phyloP scores from a whole-genome alignment of 2,329 filamentous ascomycete species.

The Pseudogymnoascus sp. region DNA sequence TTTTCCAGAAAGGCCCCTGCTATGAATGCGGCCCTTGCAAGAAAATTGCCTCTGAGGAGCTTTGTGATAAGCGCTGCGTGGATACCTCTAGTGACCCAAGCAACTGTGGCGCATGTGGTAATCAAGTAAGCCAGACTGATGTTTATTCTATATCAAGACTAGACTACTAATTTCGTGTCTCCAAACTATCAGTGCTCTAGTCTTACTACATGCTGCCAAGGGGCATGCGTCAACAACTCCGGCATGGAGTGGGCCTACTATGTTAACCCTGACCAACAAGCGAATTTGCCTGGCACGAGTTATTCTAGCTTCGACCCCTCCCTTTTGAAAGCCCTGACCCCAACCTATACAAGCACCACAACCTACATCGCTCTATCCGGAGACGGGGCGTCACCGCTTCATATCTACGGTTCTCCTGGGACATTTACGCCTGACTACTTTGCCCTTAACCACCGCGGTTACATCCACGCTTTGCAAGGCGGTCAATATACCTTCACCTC shows the following conservation, averaged over 20 bases:
- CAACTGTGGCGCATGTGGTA: neutral
- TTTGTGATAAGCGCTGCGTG: neutral
- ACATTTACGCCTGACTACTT: neutral
- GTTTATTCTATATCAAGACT: neutral
- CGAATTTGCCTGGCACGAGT: neutral
- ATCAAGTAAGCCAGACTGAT: neutral
- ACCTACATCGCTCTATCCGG: neutral
- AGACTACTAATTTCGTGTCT: neutral
- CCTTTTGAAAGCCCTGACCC: neutral
- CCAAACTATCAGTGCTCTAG: neutral
- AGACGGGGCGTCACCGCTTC: neutral
- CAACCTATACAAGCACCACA: neutral
- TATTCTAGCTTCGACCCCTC: conserved; percentile 6
- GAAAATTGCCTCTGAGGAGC: neutral
- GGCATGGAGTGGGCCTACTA: conserved; percentile 9
- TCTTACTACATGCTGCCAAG: neutral
- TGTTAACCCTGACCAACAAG: neutral
- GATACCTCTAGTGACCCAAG: neutral
- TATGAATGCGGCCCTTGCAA: neutral
- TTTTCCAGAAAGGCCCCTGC: neutral
- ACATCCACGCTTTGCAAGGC: conserved; percentile 16
- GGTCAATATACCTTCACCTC: conserved; percentile 22
- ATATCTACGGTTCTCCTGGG: conserved; percentile 4
- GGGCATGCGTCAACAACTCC: neutral
- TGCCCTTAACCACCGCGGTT: conserved; percentile 17